Conservation (phyloP, 2,329 filamentous ascomycete genomes). For the Neonectria sp. region DNA sequence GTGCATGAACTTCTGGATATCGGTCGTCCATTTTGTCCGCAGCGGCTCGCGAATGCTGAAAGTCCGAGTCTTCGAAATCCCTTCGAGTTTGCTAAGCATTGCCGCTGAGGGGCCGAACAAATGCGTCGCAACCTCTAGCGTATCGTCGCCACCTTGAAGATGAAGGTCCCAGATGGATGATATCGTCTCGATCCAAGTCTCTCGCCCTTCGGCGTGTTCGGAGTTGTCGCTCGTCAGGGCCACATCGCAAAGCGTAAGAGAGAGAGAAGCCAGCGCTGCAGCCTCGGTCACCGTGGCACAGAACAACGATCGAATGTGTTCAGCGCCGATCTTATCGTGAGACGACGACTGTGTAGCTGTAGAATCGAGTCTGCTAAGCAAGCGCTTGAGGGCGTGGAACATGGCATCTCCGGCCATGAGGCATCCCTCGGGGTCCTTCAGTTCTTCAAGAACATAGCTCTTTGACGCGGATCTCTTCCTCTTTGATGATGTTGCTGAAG, state of each 20-base stretch:
- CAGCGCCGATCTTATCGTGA: constrained; percentile 67
- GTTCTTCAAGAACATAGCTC: constrained; percentile 56
- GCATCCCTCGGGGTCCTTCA: constrained; percentile 59
- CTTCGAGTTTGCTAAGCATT: constrained; percentile 60
- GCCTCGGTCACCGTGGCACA: constrained; percentile 64
- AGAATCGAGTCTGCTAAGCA: constrained; percentile 63
- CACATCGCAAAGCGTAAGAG: constrained; percentile 62
- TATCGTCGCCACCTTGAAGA: constrained; percentile 64
- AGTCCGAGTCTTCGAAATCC: constrained; percentile 41
- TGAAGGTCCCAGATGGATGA: constrained; percentile 68
- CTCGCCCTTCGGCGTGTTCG: constrained; percentile 56
- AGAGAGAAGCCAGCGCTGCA: constrained; percentile 60
- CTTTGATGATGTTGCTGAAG: constrained; percentile 54
- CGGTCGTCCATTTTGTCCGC: constrained; percentile 59
- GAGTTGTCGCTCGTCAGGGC: constrained; percentile 51
- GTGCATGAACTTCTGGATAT: constrained; percentile 65
- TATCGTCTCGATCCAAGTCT: constrained; percentile 64
- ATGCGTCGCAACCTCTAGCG: constrained; percentile 63
- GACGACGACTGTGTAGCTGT: constrained; percentile 54
- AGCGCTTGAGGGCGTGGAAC: constrained; percentile 61
- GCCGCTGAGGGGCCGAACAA: constrained; percentile 57
- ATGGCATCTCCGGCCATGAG: constrained; percentile 64
- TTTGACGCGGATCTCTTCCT: constrained; percentile 61
- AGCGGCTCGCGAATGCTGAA: constrained; percentile 27
- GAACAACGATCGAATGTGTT: constrained; percentile 72